Percentiles rank a stretch among this genome's conserved stretches.
phyloP scores from a whole-genome alignment of 2,329 filamentous ascomycete species.

The Venturia oleaginea region DNA sequence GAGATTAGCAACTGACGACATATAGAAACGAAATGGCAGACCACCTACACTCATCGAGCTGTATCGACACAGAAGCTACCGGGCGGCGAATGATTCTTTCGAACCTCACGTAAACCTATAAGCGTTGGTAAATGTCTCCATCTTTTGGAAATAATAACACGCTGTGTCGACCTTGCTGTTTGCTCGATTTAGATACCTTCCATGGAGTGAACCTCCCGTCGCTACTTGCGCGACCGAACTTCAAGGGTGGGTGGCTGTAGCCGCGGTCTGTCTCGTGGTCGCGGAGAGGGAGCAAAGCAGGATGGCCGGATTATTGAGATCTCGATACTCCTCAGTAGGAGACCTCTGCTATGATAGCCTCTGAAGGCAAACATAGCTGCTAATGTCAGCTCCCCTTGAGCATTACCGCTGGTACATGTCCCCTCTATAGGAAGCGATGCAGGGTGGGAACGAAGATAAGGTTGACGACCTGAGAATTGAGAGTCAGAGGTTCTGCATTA shows the following conservation, averaged over 20 bases:
- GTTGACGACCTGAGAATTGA: not conserved
- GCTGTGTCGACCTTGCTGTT: too few relatives aligned
- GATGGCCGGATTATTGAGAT: not conserved
- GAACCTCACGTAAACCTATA: too few relatives aligned
- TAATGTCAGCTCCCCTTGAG: not conserved
- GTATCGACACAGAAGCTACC: too few relatives aligned
- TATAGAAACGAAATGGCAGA: too few relatives aligned
- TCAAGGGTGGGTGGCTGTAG: not conserved
- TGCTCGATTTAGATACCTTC: not conserved
- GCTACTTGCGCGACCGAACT: not conserved
- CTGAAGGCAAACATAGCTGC: not conserved
- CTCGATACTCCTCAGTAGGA: not conserved
- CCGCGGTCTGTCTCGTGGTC: not conserved
- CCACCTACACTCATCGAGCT: too few relatives aligned
- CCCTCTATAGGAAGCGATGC: not conserved
- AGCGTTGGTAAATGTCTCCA: too few relatives aligned
- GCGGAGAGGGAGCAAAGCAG: not conserved
- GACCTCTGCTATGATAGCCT: not conserved
- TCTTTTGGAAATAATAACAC: too few relatives aligned
- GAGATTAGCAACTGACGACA: too few relatives aligned
- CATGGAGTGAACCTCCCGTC: not conserved
- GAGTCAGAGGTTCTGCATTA: too few relatives aligned
- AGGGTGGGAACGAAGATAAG: not conserved
- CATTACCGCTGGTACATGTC: not conserved
- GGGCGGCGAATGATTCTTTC: too few relatives aligned